Evolutionary conservation across 495 filamentous ascomycete species (phyloP).

Genomic region (Corynascus novoguineensis): DNA sequence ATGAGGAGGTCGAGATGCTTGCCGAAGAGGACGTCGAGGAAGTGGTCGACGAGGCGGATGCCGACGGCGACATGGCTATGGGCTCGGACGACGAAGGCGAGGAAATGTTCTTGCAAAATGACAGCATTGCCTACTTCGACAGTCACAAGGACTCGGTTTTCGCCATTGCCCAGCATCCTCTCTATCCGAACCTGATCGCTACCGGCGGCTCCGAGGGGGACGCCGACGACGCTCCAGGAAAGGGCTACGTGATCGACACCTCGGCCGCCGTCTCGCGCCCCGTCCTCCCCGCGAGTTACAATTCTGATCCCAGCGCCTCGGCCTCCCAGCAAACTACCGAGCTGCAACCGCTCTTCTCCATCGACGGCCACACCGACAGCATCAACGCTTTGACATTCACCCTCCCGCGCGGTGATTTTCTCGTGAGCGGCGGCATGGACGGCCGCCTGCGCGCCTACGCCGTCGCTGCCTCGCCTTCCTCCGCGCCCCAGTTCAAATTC

Average conservation of each 20-base stretch:
- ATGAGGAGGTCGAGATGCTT: slow-evolving; percentile 54
- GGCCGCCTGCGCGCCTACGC: slow-evolving; percentile 65
- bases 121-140: slow-evolving; percentile 90
- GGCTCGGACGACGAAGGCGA: slow-evolving; percentile 59
- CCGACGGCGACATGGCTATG: slow-evolving; percentile 70
- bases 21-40: slow-evolving; percentile 54
- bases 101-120: slow-evolving; percentile 78
- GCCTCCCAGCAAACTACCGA: slow-evolving; percentile 43
- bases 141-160: slow-evolving; percentile 82
- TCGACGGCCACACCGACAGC: slow-evolving; percentile 85
- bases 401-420: slow-evolving; percentile 72
- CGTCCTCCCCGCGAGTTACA: slow-evolving; percentile 67
- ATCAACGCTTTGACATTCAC: slow-evolving; percentile 84
- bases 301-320: slow-evolving; percentile 54
- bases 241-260: slow-evolving; percentile 72
- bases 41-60: slow-evolving; percentile 59
- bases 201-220: slow-evolving; percentile 85
- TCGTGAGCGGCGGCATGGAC: slow-evolving; percentile 82
- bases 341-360: slow-evolving; percentile 56
- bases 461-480: slow-evolving; percentile 62
- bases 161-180: slow-evolving; percentile 86
- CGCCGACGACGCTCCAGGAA: slow-evolving; percentile 53
- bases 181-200: slow-evolving; percentile 68
- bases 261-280: slow-evolving; percentile 57
- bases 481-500: slow-evolving; percentile 64